Base-by-base conservation (phyloP, 2,329 filamentous ascomycete genomes). In the Zymoseptoria tritici region DNA sequence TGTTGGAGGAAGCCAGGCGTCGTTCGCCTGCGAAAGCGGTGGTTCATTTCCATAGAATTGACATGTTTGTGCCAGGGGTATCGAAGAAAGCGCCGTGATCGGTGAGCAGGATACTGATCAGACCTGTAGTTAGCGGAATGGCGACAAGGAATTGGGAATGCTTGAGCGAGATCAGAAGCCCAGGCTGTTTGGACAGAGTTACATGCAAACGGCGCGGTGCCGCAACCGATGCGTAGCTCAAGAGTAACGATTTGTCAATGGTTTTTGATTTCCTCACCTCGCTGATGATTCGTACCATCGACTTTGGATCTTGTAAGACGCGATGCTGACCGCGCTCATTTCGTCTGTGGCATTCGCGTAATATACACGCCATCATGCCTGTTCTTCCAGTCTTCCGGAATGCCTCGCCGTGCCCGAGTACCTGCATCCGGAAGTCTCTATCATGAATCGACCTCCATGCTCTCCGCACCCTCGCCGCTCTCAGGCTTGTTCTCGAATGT, bases 401-500 rank as follows among this genome's bases (percentile, higher is more conserved):
- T 55, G 55, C 60, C 60, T 58, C 56, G 60, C 60, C 60, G 56
- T 62, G 58, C 49, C 50, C 26, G 56, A 31, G 50, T 57, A 22
- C 26, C 20, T 46, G 24, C 46, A 56, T 57, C 49, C 54, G 54
- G 20, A 36, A n/a, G 22, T 36, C 21, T 24, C 49, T 9, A 31
- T 60, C 63, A 66, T 59, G 63, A 65, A 56, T 72, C 70, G 52
- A 71, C 67, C 58, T 71, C 71, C 71, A 73, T 73, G 31, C 64
- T 64, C 60, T 69, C 67, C 8, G 62, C 62, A 36, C 61, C 62
- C 57, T 69, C 71, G 20, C 61, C 68, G 21, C 64, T 68, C 58
- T 73, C 69, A 46, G 67, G 60, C 68, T 71, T 71, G 65, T 78
- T 79, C 74, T 80, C 78, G 63, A 79, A 80, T 6, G 77, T 79